These are phyloP conservation scores for Sclerotinia minor DNA, from an alignment of 2,329 filamentous ascomycete genomes.

Conservation along the genomic window DNA sequence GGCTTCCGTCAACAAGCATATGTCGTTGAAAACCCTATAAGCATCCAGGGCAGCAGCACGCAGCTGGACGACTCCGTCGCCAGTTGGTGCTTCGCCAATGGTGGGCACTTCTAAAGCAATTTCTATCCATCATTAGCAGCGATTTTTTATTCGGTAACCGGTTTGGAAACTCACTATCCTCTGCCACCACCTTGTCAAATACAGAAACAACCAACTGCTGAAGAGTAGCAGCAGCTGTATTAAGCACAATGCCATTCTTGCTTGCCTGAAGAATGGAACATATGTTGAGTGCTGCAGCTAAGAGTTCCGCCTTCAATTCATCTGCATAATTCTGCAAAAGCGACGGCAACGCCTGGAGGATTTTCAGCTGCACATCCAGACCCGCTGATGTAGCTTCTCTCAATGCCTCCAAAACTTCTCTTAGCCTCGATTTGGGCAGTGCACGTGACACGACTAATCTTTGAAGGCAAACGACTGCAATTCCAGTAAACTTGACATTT, in stretches of 20 bases:
- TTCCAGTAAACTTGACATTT: conserved; percentile 85
- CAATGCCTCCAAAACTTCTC: conserved; percentile 84
- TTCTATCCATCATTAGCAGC: conserved; percentile 34
- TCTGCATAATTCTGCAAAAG: conserved; percentile 85
- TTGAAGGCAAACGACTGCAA: conserved; percentile 85
- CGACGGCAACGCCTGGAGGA: conserved; percentile 86
- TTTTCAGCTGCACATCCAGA: conserved; percentile 92
- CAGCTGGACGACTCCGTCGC: conserved; percentile 65
- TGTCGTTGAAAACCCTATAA: conserved; percentile 82
- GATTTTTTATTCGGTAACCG: background rate
- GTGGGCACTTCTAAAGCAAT: conserved; percentile 53
- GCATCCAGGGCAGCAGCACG: conserved; percentile 81
- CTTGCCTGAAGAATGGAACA: conserved; percentile 88
- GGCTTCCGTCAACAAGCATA: conserved; percentile 84
- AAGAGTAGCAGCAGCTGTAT: conserved; percentile 92
- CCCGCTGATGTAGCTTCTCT: conserved; percentile 78
- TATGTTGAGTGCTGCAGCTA: conserved; percentile 82
- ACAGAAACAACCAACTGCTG: conserved; percentile 91
- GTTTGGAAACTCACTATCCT: conserved; percentile 65
- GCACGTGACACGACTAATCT: conserved; percentile 80
- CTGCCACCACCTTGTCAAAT: conserved; percentile 83
- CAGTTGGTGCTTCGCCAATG: conserved; percentile 66
- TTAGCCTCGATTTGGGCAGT: conserved; percentile 74
- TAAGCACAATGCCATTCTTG: conserved; percentile 91
- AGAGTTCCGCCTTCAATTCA: conserved; percentile 76